Conservation (phyloP, 177 flowering plant genomes). For the Vitis hybrid region DNA sequence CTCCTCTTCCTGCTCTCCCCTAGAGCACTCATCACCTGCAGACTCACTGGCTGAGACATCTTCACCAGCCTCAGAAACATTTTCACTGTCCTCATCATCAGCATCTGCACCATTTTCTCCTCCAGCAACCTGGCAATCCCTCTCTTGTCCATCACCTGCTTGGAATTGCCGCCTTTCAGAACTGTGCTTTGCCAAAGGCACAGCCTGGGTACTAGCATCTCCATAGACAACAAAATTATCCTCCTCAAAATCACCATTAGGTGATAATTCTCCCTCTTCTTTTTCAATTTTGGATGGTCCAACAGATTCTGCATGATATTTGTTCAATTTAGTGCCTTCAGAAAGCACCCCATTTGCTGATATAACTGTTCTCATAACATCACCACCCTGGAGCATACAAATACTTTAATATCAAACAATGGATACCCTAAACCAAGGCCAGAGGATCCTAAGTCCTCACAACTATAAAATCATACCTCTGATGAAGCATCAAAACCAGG, state of each 20-base stretch:
- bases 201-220: constrained; percentile 27
- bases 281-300: constrained; percentile 53
- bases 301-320: constrained; percentile 35
- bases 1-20: constrained; percentile 56
- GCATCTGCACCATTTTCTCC: constrained; percentile 73
- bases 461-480: constrained; percentile 42
- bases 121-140: constrained; percentile 37
- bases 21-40: constrained; percentile 73
- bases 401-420: background rate
- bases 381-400: constrained; percentile 33
- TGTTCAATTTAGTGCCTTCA: constrained; percentile 33
- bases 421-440: constrained; percentile 1
- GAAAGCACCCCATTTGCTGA: constrained; percentile 32
- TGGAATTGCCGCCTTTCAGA: constrained; percentile 31
- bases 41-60: constrained; percentile 81
- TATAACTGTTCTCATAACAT: constrained; percentile 24
- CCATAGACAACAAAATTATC: constrained; percentile 55
- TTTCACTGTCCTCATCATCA: constrained; percentile 84
- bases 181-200: constrained; percentile 31
- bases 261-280: constrained; percentile 95
- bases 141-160: constrained; percentile 36
- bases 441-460: background rate
- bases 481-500: constrained; percentile 22
- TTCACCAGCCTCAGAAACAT: constrained; percentile 69
- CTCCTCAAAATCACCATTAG: constrained; percentile 73